Conservation (phyloP, 768 basidiomycete species). For the Xerocomus potaroensis region DNA sequence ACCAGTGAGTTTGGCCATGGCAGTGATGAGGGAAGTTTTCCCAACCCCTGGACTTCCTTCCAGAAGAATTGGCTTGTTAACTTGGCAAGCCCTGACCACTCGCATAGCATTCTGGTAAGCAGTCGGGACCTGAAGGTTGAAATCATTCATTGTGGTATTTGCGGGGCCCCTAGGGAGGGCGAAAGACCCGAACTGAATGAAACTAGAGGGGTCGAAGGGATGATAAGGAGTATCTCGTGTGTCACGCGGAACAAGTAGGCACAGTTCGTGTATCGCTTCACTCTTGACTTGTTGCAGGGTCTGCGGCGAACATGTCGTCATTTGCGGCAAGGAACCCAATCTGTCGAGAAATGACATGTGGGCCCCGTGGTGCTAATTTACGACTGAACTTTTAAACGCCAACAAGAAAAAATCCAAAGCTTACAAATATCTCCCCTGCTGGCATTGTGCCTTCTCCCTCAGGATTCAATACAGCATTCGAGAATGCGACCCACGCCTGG, state of each 20-base stretch:
- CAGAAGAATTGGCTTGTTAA: conserved; percentile 85
- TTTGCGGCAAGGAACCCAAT: conserved; percentile 71
- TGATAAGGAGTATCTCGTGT: conserved; percentile 19
- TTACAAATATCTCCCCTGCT: conserved; percentile 62
- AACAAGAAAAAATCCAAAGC: conserved; percentile 17
- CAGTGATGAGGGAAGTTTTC: conserved; percentile 90
- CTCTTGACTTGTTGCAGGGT: conserved; percentile 58
- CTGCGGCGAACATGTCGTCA: conserved; percentile 56
- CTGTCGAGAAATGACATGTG: conserved; percentile 93
- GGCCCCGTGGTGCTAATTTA: conserved; percentile 79
- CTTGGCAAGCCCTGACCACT: conserved; percentile 83
- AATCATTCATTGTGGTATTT: conserved; percentile 37
- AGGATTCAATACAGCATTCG: conserved; percentile 52
- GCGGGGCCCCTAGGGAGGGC: conserved; percentile 56
- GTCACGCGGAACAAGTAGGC: conserved; percentile 51
- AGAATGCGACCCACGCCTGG: conserved; percentile 92
- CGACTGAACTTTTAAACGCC: conserved; percentile 10
- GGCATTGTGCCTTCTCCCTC: conserved; percentile 32
- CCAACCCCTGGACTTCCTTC: conserved; percentile 99
- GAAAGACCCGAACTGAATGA: conserved; percentile 70
- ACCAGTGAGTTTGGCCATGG: conserved; percentile 77
- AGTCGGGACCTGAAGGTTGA: conserved; percentile 87
- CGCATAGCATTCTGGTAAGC: conserved; percentile 85
- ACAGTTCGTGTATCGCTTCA: conserved; percentile 52
- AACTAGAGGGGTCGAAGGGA: conserved; percentile 32